A percentile compares a stretch with the other conserved stretches of the same genome.
phyloP scores from a whole-genome alignment of 805 yeast genomes.

The Starmerella bombicola region DNA sequence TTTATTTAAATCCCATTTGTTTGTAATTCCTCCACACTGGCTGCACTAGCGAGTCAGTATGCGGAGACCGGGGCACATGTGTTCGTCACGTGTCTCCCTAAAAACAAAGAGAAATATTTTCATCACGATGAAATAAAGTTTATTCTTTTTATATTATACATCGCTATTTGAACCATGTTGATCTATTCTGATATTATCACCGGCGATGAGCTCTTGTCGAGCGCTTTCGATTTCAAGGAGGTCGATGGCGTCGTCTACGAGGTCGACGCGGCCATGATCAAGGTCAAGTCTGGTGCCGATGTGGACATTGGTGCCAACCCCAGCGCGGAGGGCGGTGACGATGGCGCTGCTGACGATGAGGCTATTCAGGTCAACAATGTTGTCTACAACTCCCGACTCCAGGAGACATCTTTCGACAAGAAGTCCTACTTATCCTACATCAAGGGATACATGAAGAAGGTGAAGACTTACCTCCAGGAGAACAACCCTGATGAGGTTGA shows the following conservation, averaged over 20 bases:
- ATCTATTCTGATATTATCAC: conserved; percentile 62
- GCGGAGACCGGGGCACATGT: too few relatives aligned
- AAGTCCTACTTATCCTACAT: conserved; percentile 93
- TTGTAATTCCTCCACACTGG: too few relatives aligned
- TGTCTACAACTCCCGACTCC: conserved; percentile 96
- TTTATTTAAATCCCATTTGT: too few relatives aligned
- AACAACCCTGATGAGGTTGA: conserved; percentile 74
- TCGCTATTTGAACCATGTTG: too few relatives aligned
- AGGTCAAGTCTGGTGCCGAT: conserved; percentile 71
- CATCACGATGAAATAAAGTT: too few relatives aligned
- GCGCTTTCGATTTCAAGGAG: conserved; percentile 80
- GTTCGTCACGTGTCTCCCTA: too few relatives aligned
- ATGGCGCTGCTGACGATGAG: conserved; percentile 75
- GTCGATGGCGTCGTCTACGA: conserved; percentile 91
- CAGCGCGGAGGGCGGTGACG: conserved; percentile 89
- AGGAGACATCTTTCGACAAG: conserved; percentile 92
- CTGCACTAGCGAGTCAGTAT: too few relatives aligned
- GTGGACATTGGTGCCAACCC: conserved; percentile 99
- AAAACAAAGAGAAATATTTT: not conserved
- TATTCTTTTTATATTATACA: not conserved
- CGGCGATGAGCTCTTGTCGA: conserved; percentile 86
- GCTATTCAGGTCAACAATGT: conserved; percentile 93
- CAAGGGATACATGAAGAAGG: conserved; percentile 96
- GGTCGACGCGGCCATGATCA: conserved; percentile 91
- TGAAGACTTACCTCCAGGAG: conserved; percentile 87